phyloP scores from a whole-genome alignment of 257 asterid genomes.

The Solanum ahanhuiri region DNA sequence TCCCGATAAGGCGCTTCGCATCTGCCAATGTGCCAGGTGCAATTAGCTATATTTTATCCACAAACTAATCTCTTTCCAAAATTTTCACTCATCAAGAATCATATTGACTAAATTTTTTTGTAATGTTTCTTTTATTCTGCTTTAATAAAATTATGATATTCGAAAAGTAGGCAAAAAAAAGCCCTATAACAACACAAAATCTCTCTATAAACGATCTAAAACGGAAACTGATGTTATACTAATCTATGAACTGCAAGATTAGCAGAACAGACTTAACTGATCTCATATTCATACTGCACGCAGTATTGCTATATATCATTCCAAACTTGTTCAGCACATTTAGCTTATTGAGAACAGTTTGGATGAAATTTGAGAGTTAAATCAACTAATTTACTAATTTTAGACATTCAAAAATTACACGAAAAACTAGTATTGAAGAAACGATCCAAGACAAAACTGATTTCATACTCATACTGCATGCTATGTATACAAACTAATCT shows the following conservation, averaged over 20 bases:
- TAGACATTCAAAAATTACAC: background rate
- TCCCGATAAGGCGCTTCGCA: slow-evolving; percentile 18
- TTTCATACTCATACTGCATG: background rate
- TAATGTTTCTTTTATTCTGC: background rate
- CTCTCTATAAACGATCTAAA: background rate
- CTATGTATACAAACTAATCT: background rate
- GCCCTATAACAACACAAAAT: background rate
- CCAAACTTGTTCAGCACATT: background rate
- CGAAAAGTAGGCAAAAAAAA: background rate
- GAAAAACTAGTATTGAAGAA: background rate
- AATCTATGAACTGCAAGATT: background rate
- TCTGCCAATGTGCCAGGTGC: background rate
- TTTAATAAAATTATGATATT: background rate
- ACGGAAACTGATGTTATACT: background rate
- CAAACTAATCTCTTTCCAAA: background rate
- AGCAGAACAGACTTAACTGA: background rate
- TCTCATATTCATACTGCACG: background rate
- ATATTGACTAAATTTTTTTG: background rate
- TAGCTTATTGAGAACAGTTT: background rate
- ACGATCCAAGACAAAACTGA: background rate
- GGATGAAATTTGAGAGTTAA: background rate
- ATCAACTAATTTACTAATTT: background rate
- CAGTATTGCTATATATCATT: background rate
- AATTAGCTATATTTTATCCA: background rate
- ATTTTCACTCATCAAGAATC: background rate